Percentiles rank a stretch among this genome's conserved stretches.
Conservation (phyloP, 2,329 filamentous ascomycete genomes). For the Zymoseptoria tritici region DNA sequence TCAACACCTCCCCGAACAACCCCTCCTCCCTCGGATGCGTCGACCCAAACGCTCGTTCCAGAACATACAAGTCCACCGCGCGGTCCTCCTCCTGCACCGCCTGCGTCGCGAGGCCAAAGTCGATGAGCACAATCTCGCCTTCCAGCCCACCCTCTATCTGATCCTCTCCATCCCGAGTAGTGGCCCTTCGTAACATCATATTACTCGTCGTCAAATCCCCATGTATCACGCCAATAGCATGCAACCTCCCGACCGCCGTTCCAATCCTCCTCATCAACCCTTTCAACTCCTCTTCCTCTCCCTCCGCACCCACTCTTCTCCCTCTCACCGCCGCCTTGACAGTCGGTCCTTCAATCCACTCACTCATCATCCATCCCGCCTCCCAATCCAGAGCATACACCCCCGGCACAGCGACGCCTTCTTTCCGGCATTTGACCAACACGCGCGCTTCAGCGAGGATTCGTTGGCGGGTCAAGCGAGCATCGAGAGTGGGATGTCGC, state of each 20-base stretch:
- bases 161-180: neutral
- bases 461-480: constrained; percentile 75
- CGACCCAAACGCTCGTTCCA: constrained; percentile 89
- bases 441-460: constrained; percentile 85
- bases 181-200: constrained; percentile 62
- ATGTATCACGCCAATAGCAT: constrained; percentile 80
- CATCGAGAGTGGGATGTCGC: constrained; percentile 82
- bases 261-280: constrained; percentile 30
- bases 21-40: constrained; percentile 90
- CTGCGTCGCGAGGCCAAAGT: constrained; percentile 84
- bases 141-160: constrained; percentile 32
- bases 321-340: constrained; percentile 58
- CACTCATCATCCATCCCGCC: constrained; percentile 66
- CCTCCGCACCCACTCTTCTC: constrained; percentile 17
- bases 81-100: constrained; percentile 81
- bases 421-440: constrained; percentile 66
- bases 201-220: constrained; percentile 97
- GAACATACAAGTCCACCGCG: constrained; percentile 90
- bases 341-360: constrained; percentile 71
- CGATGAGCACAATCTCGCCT: constrained; percentile 82
- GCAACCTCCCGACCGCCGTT: constrained; percentile 47
- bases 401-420: constrained; percentile 74
- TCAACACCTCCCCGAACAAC: constrained; percentile 66
- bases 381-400: constrained; percentile 65
- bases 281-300: constrained; percentile 23